Conservation (phyloP, 805 yeast species). For the Pichia heedii region DNA sequence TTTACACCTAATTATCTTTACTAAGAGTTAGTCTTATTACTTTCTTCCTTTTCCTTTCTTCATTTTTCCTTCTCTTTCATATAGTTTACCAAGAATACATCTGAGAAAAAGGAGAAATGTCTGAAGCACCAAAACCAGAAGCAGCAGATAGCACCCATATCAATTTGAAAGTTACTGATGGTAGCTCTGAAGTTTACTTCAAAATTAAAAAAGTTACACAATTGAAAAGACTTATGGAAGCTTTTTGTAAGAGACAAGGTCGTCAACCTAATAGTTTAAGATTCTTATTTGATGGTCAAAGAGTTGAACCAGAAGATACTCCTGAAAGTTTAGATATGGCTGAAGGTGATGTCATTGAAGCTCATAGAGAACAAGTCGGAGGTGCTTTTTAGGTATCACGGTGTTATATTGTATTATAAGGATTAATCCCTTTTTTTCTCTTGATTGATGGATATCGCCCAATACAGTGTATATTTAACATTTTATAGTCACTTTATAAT, state of each 20-base stretch:
- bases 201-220: slow-evolving; percentile 91
- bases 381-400: slow-evolving; percentile 33
- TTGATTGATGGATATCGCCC: no score
- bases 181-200: slow-evolving; percentile 88
- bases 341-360: slow-evolving; percentile 95
- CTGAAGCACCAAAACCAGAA: slow-evolving; percentile 44
- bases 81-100: not conserved
- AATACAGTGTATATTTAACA: no score
- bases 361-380: slow-evolving; percentile 91
- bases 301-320: slow-evolving; percentile 80
- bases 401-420: not conserved
- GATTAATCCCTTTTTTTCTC: not conserved
- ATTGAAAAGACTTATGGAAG: slow-evolving; percentile 90
- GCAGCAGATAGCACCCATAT: slow-evolving; percentile 45
- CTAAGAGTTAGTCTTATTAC: no score
- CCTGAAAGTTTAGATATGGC: slow-evolving; percentile 91
- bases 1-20: no score
- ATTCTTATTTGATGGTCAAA: slow-evolving; percentile 87
- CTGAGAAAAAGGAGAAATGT: slow-evolving; percentile 19
- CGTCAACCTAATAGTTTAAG: slow-evolving; percentile 74
- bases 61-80: not conserved
- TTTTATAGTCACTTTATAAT: no score
- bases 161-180: slow-evolving; percentile 90
- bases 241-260: slow-evolving; percentile 96
- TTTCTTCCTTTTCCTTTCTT: no score